Evolutionary conservation across 176 grass and related monocot species (phyloP).

Genomic region (Rhipidocladum racemiflorum): DNA sequence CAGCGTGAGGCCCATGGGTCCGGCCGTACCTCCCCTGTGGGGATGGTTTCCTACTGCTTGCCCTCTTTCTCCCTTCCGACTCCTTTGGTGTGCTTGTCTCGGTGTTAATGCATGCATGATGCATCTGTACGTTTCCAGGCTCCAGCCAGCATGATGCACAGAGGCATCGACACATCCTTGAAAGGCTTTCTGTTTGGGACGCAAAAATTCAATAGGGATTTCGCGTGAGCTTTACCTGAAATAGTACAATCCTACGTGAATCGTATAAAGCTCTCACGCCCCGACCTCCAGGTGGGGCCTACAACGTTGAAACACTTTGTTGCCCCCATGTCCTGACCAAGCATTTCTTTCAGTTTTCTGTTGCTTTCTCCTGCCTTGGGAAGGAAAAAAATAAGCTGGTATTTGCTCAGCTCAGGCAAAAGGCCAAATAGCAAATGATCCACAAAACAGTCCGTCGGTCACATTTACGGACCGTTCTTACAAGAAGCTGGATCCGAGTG

Average conservation of each 20-base stretch:
- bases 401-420: neutral
- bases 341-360: neutral
- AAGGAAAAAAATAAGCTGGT: neutral
- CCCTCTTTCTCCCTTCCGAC: neutral
- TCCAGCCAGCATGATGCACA: neutral
- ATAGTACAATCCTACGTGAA: neutral
- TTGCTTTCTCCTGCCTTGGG: neutral
- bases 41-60: neutral
- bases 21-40: too few relatives aligned
- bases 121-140: neutral
- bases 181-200: neutral
- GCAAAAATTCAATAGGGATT: neutral
- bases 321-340: neutral
- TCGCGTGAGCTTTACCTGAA: neutral
- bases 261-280: neutral
- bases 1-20: too few relatives aligned
- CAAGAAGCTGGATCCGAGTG: too few relatives aligned
- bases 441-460: neutral
- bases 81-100: neutral
- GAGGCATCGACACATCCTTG: neutral
- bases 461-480: neutral
- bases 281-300: neutral
- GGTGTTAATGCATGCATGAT: neutral
- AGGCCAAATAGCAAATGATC: neutral
- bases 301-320: too few relatives aligned